Conservation (phyloP, 2,329 filamentous ascomycete species). For the Aspergillus sp. region DNA sequence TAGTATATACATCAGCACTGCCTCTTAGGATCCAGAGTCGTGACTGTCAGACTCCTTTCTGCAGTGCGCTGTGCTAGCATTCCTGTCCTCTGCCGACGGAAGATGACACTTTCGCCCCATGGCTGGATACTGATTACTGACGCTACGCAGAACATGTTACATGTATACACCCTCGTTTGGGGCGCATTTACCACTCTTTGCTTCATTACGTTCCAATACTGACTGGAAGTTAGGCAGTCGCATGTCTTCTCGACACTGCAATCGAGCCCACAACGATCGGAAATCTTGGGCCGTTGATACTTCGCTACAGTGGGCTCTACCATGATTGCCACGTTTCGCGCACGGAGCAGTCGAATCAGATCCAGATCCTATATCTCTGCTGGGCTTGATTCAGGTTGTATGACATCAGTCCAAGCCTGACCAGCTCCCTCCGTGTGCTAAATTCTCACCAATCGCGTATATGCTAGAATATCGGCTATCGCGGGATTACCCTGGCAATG, state of each 20-base stretch:
- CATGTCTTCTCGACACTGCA: not conserved
- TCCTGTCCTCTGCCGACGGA: too few species aligned
- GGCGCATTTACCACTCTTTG: not conserved
- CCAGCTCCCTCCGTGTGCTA: not conserved
- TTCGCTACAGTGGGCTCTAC: not conserved
- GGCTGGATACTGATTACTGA: not conserved
- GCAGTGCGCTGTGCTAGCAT: not conserved
- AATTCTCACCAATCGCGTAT: constrained; percentile 1
- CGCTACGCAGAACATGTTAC: not conserved
- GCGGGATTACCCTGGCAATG: not conserved
- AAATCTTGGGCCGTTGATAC: not conserved
- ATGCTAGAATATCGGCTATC: not conserved
- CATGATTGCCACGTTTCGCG: not conserved
- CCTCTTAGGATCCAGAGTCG: not conserved
- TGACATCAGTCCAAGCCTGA: not conserved
- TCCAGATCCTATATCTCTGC: not conserved
- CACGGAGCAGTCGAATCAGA: not conserved
- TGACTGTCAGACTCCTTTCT: not conserved
- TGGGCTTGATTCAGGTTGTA: not conserved
- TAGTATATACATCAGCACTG: not conserved
- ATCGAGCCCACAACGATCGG: not conserved
- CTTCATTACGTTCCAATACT: not conserved
- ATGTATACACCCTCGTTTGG: not conserved
- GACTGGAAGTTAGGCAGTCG: not conserved
- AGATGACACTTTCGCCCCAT: not conserved